Evolutionary conservation across 768 basidiomycete species (phyloP), one percentile per base, ranked within the genome.

Genomic region (Lentinula guzmanii): DNA sequence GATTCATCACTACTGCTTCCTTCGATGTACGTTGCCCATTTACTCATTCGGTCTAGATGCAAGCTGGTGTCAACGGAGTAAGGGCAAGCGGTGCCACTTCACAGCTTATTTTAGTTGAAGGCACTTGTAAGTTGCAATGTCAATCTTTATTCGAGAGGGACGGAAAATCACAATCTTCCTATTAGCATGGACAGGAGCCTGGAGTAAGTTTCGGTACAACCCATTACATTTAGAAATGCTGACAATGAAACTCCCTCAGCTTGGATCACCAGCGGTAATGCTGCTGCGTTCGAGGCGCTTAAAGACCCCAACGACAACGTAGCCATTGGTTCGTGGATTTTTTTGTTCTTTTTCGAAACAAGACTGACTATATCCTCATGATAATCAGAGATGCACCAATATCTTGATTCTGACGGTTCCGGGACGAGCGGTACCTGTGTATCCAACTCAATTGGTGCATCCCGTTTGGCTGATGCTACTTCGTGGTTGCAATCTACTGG

Each of bases 1-100:
- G n/a, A 39, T 28, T 39, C 45, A 48, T 31, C 45, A 54, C 53
- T 28, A 62, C 43, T 8, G 60, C 35, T 61, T 24, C 15, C 28
- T 8, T 28, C 28, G 28, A 28, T 50, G 15, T 18, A 37, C 61
- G 59, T 24, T 57, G 56, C 6, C 37, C 43, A 21, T 18, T 50
- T n/a, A 39, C 31, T 33, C 16, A 16, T 31, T 8, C 42, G 11
- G 15, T 10, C 16, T 48, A 79, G 84, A 81, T 80, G 70, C 87
- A 89, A 79, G 83, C 83, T 45, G 85, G 83, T 5, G 74, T 90
- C 63, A 85, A 86, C 67, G 85, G 82, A 63, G 85, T 90, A 65
- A 79, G 87, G 65, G 71, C 82, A 9, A 75, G 74, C 43, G 87
- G 88, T 61, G 87, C 87, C 16, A 87, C 86, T 4, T 79, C 73